Base-by-base conservation (phyloP, 805 yeast genomes). In the Naumovozyma castellii region DNA sequence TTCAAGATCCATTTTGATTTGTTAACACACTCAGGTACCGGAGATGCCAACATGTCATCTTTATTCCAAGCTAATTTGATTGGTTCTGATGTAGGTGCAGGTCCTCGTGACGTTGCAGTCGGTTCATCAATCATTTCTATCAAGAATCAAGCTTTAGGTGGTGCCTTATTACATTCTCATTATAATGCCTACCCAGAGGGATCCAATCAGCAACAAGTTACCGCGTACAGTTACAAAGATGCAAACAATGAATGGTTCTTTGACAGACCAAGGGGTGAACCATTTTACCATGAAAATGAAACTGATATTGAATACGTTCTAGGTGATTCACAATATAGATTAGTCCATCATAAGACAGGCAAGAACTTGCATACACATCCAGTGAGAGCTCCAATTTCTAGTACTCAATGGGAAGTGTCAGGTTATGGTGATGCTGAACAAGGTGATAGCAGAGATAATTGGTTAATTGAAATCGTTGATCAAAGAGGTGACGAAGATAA, bases 211-310 rank as follows among this genome's bases (percentile, higher is more conserved):
- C 97, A 88, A 61, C 99, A 92, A 63, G 72, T 92, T 37, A 92
- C 98, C 19, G 84, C 92, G 5, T 92, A 92, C 60, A 84, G 88
- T 15, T 86, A 78, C 62, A 85, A 85, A 57, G 97, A 92, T 60
- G 64, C 71, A 39, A 90, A 92, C 64, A 92, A 90, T 59, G 76
- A 82, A 40, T 88, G 95, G 83, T 53, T 71, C 20, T 67, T 86
- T 49, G 80, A 81, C 50, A 71, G 80, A 53, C 71, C 69, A 20
- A 69, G 83, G 59, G 71, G 64, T 5, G 42, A 50, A 14, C 55
- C 52, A 12, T 18, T 43, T 9, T 61, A 56, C 47, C 42, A 42
- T 41, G 55, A 51, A 27, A 55, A 49, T 18, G 65, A 65, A 32
- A 41, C 51, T 45, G 53, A 54, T 39, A 40, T 53, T 18, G 64